Percentiles rank a stretch among this genome's conserved stretches.
These are phyloP conservation scores for Fusarium siculi DNA, from an alignment of 2,329 filamentous ascomycete genomes.

Conservation along the genomic window DNA sequence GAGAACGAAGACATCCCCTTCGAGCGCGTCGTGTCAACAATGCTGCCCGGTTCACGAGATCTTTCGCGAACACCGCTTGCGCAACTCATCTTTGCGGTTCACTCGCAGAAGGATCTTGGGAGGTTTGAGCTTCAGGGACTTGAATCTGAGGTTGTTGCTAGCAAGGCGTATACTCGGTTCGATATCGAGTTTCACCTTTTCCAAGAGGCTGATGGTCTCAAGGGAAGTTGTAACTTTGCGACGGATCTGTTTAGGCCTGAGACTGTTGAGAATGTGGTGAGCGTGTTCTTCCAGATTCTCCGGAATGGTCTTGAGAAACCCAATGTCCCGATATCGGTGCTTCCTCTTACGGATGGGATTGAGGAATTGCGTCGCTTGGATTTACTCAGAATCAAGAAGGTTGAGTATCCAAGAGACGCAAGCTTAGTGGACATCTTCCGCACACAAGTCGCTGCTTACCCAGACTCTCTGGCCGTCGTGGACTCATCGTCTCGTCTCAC, in stretches of 20 bases:
- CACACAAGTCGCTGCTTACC: slow-evolving; percentile 19
- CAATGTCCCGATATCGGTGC: not conserved
- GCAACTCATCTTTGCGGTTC: slow-evolving; percentile 15
- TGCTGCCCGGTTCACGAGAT: not conserved
- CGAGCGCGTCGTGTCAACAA: slow-evolving; percentile 5
- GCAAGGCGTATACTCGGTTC: slow-evolving; percentile 23
- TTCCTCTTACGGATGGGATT: slow-evolving; percentile 2
- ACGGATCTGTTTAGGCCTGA: slow-evolving; percentile 35
- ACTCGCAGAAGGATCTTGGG: slow-evolving; percentile 36
- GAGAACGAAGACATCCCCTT: slow-evolving; percentile 14
- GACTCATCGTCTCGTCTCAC: slow-evolving; percentile 31
- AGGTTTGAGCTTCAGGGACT: slow-evolving; percentile 30
- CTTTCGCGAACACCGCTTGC: slow-evolving; percentile 2
- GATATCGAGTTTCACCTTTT: slow-evolving; percentile 44
- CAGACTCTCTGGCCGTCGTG: slow-evolving; percentile 27
- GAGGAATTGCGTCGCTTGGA: not conserved
- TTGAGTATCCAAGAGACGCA: slow-evolving; percentile 11
- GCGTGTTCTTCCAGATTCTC: slow-evolving; percentile 30
- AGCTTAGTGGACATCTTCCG: slow-evolving; percentile 40
- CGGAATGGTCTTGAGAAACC: slow-evolving; percentile 23
- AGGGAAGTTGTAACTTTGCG: slow-evolving; percentile 28
- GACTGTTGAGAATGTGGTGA: slow-evolving; percentile 34
- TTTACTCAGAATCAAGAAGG: not conserved
- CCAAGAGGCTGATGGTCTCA: slow-evolving; percentile 21
- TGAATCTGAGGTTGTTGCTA: slow-evolving; percentile 5